These are phyloP conservation scores for Trichosanthes cucumerina DNA, from an alignment of 306 rosid species.

Conservation along the genomic window DNA sequence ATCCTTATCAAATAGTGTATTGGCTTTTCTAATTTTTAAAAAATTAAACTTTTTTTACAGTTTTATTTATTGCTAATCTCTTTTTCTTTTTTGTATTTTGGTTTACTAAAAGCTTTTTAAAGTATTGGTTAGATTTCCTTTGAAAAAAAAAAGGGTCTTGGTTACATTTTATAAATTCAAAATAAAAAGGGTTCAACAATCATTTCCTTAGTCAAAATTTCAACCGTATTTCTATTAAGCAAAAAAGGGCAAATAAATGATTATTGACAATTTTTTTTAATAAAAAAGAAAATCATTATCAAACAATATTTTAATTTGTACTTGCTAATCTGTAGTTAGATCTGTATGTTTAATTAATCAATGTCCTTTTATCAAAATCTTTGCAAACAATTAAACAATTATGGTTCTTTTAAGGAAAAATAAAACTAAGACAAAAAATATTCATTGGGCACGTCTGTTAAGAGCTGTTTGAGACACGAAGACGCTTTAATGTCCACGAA, in stretches of 20 bases:
- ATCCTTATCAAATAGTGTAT: not conserved
- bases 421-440: not conserved
- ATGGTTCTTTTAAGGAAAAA: not conserved
- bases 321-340: not conserved
- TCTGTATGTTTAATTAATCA: not conserved
- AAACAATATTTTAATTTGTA: not conserved
- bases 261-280: too few relatives aligned
- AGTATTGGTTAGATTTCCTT: too few relatives aligned
- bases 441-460: not conserved
- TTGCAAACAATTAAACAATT: not conserved
- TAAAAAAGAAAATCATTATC: not conserved
- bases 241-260: too few relatives aligned
- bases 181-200: too few relatives aligned
- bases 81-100: too few relatives aligned
- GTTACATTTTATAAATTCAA: too few relatives aligned
- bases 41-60: too few relatives aligned
- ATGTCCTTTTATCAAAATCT: not conserved
- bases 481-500: not conserved
- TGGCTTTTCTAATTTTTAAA: not conserved
- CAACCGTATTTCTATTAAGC: too few relatives aligned
- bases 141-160: too few relatives aligned
- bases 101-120: too few relatives aligned
- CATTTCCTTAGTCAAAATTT: too few relatives aligned
- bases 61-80: too few relatives aligned
- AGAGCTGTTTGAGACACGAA: not conserved